These are phyloP conservation scores for Cenchrus americanus DNA, from an alignment of 176 grass and related monocot species.

Conservation along the genomic window DNA sequence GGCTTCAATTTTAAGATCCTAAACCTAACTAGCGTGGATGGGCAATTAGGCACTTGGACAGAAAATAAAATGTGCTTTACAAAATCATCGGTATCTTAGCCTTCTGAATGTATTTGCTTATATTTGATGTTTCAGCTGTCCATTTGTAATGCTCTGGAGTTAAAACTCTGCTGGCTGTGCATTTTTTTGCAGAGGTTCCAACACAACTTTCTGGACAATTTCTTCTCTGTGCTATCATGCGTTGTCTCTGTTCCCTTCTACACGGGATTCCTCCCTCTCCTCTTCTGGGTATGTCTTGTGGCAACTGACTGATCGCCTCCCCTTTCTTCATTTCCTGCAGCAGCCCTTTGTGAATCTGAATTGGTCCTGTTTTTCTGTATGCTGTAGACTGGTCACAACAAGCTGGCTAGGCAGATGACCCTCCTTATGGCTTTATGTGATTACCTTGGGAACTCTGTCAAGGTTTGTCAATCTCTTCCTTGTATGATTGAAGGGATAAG, in stretches of 20 bases:
- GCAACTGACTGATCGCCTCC: not conserved
- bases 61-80: not conserved
- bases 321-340: constrained; percentile 12
- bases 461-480: constrained; percentile 62
- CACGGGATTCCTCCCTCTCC: constrained; percentile 92
- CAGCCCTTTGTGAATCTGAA: constrained; percentile 5
- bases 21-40: not conserved
- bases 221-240: constrained; percentile 89
- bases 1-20: not conserved
- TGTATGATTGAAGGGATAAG: not conserved
- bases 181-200: constrained; percentile 73
- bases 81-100: not conserved
- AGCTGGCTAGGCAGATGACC: constrained; percentile 95
- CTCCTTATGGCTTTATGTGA: constrained; percentile 93
- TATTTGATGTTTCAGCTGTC: not conserved
- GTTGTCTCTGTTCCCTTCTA: constrained; percentile 96
- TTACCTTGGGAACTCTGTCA: constrained; percentile 86
- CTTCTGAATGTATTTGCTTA: constrained; percentile 13
- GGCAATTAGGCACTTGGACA: too few relatives aligned
- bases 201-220: constrained; percentile 66
- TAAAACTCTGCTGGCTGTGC: not conserved
- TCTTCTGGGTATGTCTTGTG: constrained; percentile 84
- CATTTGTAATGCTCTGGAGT: constrained; percentile 3
- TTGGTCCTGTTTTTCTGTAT: constrained; percentile 24
- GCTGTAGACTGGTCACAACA: constrained; percentile 79